Percentiles rank a stretch among this genome's conserved stretches.
Evolutionary conservation across 1,139 yeast species (phyloP).

Genomic region (Suhomyces maxii): DNA sequence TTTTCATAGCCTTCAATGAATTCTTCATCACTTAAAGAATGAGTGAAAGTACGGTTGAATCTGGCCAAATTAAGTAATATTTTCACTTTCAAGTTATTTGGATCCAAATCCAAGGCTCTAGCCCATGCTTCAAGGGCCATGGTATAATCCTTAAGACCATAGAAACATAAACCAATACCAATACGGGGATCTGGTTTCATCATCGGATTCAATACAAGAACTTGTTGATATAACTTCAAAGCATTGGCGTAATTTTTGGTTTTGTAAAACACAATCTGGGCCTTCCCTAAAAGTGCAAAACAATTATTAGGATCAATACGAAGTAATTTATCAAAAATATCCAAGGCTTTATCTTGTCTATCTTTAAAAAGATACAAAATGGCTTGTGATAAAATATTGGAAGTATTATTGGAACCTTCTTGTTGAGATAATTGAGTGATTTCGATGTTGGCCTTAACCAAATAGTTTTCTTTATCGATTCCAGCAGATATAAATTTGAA

Average conservation of each 20-base stretch:
- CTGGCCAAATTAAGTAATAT: slow-evolving; percentile 67
- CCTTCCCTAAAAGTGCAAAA: slow-evolving; percentile 81
- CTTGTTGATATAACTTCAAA: slow-evolving; percentile 79
- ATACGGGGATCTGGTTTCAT: slow-evolving; percentile 89
- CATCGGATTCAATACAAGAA: slow-evolving; percentile 72
- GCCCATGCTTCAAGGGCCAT: slow-evolving; percentile 85
- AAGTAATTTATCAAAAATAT: slow-evolving; percentile 56
- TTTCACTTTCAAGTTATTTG: slow-evolving; percentile 60
- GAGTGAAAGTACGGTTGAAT: slow-evolving; percentile 62
- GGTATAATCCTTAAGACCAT: slow-evolving; percentile 77
- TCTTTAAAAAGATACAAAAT: slow-evolving; percentile 48
- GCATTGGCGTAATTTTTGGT: slow-evolving; percentile 70
- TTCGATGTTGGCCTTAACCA: slow-evolving; percentile 25
- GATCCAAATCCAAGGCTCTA: slow-evolving; percentile 69
- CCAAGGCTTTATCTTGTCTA: slow-evolving; percentile 65
- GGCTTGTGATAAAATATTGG: slow-evolving; percentile 63
- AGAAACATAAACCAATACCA: slow-evolving; percentile 92
- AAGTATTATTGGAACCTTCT: slow-evolving; percentile 20
- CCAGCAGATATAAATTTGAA: slow-evolving; percentile 37
- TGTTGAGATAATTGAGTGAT: slow-evolving; percentile 18
- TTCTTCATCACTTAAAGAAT: slow-evolving; percentile 59
- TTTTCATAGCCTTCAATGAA: slow-evolving; percentile 51
- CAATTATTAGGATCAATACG: slow-evolving; percentile 57
- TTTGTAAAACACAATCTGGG: slow-evolving; percentile 72
- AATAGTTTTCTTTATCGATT: slow-evolving; percentile 24